Conservation (phyloP, 495 filamentous ascomycete species). For the Paragyromitra xinjiangensis region DNA sequence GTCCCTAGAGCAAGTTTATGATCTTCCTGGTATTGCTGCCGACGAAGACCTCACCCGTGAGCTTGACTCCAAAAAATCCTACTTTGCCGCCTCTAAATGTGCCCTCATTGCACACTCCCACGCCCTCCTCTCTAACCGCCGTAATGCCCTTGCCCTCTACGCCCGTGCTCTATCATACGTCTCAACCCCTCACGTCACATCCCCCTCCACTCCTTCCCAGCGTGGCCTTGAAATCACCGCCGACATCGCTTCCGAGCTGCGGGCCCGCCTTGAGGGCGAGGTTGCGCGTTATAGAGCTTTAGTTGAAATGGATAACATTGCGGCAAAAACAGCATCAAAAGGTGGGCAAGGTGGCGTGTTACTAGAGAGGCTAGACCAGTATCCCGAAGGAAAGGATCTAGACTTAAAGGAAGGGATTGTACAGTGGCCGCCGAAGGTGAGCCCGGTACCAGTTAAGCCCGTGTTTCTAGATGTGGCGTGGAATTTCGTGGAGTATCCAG, state of each 20-base stretch:
- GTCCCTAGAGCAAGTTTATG: conserved; percentile 88
- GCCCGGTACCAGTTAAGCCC: conserved; percentile 90
- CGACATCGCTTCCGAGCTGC: conserved; percentile 66
- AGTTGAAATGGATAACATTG: conserved; percentile 75
- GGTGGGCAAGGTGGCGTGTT: conserved; percentile 63
- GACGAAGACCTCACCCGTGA: conserved; percentile 79
- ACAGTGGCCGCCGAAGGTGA: conserved; percentile 81
- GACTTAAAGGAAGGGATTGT: conserved; percentile 81
- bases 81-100: conserved; percentile 90
- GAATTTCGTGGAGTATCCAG: conserved; percentile 97
- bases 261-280: conserved; percentile 69
- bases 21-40: conserved; percentile 88
- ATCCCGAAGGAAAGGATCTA: conserved; percentile 67
- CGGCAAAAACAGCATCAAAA: conserved; percentile 58
- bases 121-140: conserved; percentile 72
- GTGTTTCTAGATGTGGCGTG: conserved; percentile 96
- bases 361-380: conserved; percentile 77
- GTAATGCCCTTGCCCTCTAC: conserved; percentile 85
- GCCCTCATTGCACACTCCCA: conserved; percentile 88
- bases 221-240: conserved; percentile 67
- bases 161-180: conserved; percentile 65
- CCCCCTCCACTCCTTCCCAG: conserved; percentile 57
- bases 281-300: conserved; percentile 81
- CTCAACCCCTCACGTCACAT: conserved; percentile 62
- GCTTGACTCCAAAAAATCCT: conserved; percentile 77